phyloP scores from a whole-genome alignment of 495 filamentous ascomycete species.

The Penicillium argentinense region DNA sequence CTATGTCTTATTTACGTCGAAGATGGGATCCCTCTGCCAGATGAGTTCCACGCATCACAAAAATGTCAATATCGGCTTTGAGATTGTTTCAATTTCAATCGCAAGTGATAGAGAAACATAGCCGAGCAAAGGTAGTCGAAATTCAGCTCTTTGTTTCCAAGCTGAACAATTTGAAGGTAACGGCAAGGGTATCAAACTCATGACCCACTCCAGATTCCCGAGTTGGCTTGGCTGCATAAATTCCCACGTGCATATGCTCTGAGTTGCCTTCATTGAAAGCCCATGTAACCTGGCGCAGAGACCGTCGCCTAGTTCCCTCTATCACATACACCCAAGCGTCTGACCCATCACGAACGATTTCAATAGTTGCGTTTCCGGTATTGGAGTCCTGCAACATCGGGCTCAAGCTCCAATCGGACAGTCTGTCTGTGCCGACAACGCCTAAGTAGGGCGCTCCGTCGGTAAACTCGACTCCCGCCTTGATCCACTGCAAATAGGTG shows the following conservation, averaged over 20 bases:
- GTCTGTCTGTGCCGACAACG: neutral
- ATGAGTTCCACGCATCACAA: too few species aligned
- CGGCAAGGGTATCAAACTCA: constrained; percentile 1
- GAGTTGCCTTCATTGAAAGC: neutral
- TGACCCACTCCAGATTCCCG: neutral
- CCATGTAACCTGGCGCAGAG: neutral
- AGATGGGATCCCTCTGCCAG: too few species aligned
- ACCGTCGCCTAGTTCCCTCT: neutral
- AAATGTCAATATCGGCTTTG: too few species aligned
- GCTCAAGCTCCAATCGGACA: neutral
- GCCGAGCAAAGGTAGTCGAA: too few species aligned
- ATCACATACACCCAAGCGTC: neutral
- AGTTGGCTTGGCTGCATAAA: neutral
- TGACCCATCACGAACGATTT: neutral
- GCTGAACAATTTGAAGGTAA: neutral
- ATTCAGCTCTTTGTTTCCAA: neutral
- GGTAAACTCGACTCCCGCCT: neutral
- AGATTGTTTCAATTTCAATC: too few species aligned
- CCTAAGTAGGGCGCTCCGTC: neutral
- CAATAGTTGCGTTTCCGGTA: neutral
- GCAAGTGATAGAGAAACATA: too few species aligned
- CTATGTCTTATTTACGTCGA: too few species aligned
- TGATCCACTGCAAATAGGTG: neutral
- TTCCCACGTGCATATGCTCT: neutral
- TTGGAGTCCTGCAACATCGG: neutral